phyloP scores from a whole-genome alignment of 345 rosid genomes.

The Salix exigua region DNA sequence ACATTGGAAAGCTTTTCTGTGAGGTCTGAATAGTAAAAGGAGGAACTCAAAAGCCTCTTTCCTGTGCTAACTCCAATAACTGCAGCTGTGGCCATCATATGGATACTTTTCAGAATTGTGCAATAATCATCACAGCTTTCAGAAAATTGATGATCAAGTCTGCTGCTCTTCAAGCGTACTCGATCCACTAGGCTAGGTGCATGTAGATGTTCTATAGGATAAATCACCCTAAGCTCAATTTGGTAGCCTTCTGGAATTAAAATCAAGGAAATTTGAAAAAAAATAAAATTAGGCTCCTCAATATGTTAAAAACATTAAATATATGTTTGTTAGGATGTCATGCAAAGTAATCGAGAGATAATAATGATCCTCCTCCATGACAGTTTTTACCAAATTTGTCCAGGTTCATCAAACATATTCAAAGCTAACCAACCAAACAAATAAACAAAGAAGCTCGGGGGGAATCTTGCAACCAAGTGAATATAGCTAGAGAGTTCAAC shows the following conservation, averaged over 20 bases:
- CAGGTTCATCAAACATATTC: background rate
- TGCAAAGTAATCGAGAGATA: background rate
- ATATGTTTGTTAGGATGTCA: background rate
- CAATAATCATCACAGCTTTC: constrained; percentile 31
- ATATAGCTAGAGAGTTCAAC: background rate
- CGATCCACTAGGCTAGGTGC: constrained; percentile 6
- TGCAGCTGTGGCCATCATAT: constrained; percentile 77
- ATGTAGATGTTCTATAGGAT: background rate
- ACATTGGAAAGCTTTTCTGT: constrained; percentile 43
- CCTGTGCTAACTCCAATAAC: constrained; percentile 75
- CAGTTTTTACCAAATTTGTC: background rate
- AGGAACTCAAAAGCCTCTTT: constrained; percentile 70
- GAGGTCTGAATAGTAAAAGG: constrained; percentile 53
- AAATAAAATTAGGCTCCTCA: background rate
- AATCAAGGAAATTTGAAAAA: background rate
- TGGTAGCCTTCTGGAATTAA: constrained; percentile 12
- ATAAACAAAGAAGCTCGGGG: background rate
- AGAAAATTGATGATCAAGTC: constrained; percentile 18
- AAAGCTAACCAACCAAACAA: background rate
- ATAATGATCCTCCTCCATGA: background rate
- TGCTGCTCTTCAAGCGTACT: constrained; percentile 13
- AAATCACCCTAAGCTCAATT: constrained; percentile 8
- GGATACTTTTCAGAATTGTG: constrained; percentile 19
- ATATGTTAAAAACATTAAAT: background rate
- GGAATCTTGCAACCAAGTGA: background rate